Evolutionary conservation across 176 grass and related monocot species (phyloP).

Genomic region (Triticum urartu): DNA sequence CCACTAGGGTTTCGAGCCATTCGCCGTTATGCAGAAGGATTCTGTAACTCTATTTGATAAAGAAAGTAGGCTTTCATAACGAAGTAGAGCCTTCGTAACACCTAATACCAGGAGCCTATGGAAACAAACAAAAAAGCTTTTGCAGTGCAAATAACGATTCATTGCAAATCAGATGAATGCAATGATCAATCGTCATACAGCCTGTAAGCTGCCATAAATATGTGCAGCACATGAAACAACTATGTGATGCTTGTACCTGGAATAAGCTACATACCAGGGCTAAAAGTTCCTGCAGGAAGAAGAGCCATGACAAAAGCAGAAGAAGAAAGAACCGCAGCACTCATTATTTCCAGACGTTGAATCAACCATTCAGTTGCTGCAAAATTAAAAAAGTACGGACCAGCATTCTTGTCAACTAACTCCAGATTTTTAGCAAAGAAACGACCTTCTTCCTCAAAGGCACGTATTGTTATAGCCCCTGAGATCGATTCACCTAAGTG

Average conservation of each 20-base stretch:
- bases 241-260: neutral
- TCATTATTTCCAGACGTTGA: conserved; percentile 78
- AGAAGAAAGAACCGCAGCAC: conserved; percentile 64
- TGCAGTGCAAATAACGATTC: neutral
- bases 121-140: neutral
- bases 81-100: neutral
- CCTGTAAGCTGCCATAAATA: neutral
- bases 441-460: conserved; percentile 76
- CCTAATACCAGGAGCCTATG: neutral
- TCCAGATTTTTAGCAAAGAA: conserved; percentile 78
- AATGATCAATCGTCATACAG: neutral
- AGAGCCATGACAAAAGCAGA: conserved; percentile 79
- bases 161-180: neutral
- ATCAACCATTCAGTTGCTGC: conserved; percentile 86
- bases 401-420: conserved; percentile 81
- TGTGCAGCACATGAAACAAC: neutral
- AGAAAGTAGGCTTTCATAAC: neutral
- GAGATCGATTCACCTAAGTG: conserved; percentile 86
- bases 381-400: conserved; percentile 85
- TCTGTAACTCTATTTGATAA: neutral
- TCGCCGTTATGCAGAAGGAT: neutral
- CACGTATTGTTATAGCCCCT: conserved; percentile 78
- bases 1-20: neutral
- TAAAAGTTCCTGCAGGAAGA: conserved; percentile 84
- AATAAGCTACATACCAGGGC: conserved; percentile 50